Base-by-base conservation (phyloP, 306 rosid species). In the Abrus precatorius region DNA sequence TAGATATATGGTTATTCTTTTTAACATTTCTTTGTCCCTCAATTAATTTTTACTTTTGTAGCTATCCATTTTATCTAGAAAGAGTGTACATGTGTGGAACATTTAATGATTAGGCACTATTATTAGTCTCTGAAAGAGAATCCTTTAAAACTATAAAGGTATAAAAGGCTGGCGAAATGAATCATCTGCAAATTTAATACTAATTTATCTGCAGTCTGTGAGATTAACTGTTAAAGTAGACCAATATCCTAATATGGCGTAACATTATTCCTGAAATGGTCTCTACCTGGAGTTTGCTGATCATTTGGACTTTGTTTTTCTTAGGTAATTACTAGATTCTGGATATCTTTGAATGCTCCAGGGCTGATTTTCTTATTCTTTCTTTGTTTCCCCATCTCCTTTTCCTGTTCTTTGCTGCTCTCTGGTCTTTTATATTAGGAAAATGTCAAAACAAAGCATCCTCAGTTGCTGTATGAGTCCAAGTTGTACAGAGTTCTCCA, bases 361-460 rank as follows among this genome's bases (percentile, higher is more conserved):
- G 79, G 69, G 64, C 55, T 79, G 6, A 29, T 78, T 40, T 40
- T 70, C 71, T 76, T 45, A 12, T 49, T 69, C n/a, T 52, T 75
- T 75, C 29, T 55, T 61, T 52, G 29, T 47, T 32, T 4, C 13
- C 34, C 5, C 29, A 6, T 27, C 54, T 44, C 9, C 43, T 33
- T 9, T 41, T 20, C 43, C n/a, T 27, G 69, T 78, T 68, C n/a
- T 50, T 52, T 62, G 69, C 52, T 34, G 32, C 49, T 5, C 63
- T 32, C 60, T 27, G 33, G 70, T 41, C 53, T 82, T 82, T 61
- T 72, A 48, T 72, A 50, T 43, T 82, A 95, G 98, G 98, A 95
- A 88, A 92, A 85, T 89, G 93, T 90, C 88, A 95, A 92, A 92
- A 95, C 98, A 9, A 95, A 92, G 85, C 98, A 95, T 87, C 98